These are phyloP conservation scores for Zygosaccharomyces sapae DNA, from an alignment of 1,139 yeast species.

Conservation along the genomic window DNA sequence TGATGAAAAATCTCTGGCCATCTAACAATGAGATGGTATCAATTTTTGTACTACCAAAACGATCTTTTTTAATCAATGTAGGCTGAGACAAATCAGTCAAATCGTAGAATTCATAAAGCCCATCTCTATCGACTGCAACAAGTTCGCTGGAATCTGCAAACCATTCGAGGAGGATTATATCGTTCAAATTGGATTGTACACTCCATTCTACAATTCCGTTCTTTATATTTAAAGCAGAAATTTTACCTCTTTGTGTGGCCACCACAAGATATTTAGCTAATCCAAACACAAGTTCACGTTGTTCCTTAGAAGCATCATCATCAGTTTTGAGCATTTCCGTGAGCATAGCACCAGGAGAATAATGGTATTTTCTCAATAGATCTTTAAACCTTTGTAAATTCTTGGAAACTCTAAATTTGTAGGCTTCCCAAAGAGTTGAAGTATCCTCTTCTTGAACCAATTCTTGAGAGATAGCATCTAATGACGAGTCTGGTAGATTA, in stretches of 20 bases:
- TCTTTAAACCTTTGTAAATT: constrained; percentile 35
- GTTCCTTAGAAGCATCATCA: constrained; percentile 16
- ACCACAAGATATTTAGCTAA: constrained; percentile 46
- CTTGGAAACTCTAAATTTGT: constrained; percentile 40
- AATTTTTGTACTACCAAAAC: constrained; percentile 4
- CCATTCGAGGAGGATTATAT: constrained; percentile 25
- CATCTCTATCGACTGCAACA: constrained; percentile 31
- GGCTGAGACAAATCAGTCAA: constrained; percentile 8
- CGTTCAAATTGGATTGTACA: constrained; percentile 30
- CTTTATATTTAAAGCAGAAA: constrained; percentile 45
- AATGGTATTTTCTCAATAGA: constrained; percentile 19
- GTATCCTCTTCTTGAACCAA: constrained; percentile 41
- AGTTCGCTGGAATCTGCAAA: constrained; percentile 21
- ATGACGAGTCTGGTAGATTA: constrained; percentile 38
- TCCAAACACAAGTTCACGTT: constrained; percentile 42
- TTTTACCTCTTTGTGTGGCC: constrained; percentile 42
- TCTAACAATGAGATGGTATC: constrained; percentile 9
- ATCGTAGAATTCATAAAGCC: constrained; percentile 20
- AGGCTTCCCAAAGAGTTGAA: constrained; percentile 40
- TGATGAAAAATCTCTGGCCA: constrained; percentile 3
- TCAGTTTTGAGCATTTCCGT: constrained; percentile 23
- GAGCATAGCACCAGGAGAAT: constrained; percentile 28
- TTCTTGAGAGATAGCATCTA: constrained; percentile 39
- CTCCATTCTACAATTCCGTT: constrained; percentile 44
- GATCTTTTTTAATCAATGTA: constrained; percentile 1